phyloP scores from a whole-genome alignment of 306 rosid genomes.

The Quercus mongolica region DNA sequence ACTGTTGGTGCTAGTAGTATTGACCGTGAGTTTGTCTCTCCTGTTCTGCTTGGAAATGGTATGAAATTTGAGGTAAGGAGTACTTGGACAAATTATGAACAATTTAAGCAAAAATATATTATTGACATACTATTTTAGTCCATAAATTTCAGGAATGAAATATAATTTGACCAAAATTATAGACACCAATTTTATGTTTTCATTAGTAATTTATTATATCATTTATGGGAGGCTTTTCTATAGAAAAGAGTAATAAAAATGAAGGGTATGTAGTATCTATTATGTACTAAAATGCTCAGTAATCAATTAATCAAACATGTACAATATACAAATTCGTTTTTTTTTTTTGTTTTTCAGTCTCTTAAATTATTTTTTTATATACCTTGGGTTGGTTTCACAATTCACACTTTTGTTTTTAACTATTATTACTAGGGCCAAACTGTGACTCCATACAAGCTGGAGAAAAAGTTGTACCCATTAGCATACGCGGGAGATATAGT shows the following conservation, averaged over 20 bases:
- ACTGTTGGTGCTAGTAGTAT: constrained; percentile 83
- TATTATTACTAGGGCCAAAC: constrained; percentile 60
- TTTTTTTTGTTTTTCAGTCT: no score
- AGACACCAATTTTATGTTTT: no score
- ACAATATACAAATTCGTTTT: no score
- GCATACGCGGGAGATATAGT: constrained; percentile 60
- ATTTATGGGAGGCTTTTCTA: no score
- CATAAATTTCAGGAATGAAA: no score
- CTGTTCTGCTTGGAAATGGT: constrained; percentile 54
- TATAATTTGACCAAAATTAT: no score
- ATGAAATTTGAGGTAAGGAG: constrained; percentile 44
- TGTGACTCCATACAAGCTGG: constrained; percentile 57
- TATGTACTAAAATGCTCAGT: no score
- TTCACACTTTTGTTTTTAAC: neutral
- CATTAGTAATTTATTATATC: neutral
- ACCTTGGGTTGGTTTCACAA: neutral
- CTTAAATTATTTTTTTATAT: neutral
- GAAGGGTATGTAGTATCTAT: no score
- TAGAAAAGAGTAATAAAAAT: no score
- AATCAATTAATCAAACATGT: no score
- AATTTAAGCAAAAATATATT: neutral
- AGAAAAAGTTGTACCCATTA: constrained; percentile 43
- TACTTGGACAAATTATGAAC: neutral
- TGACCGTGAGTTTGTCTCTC: constrained; percentile 64
- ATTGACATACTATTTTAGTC: no score